Conservation (phyloP, 257 asterid species). For the Solanum chaucha region DNA sequence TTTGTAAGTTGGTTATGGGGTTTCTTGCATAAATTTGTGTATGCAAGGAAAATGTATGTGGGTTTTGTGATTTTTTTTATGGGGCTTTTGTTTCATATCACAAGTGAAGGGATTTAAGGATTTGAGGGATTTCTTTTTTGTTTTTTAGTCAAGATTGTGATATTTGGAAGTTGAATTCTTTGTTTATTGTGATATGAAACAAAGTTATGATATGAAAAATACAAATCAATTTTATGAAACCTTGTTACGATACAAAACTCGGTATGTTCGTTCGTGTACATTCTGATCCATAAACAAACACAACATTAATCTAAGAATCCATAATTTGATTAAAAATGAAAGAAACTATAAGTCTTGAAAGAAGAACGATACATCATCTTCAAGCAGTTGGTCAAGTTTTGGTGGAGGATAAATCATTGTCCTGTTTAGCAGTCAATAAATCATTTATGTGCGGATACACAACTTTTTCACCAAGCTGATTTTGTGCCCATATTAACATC, state of each 20-base stretch:
- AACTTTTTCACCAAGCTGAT: constrained; percentile 63
- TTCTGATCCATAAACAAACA: background rate
- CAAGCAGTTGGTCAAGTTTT: background rate
- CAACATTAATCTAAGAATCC: background rate
- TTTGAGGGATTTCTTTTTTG: too few species aligned
- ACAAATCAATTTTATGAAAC: background rate
- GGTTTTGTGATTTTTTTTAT: background rate
- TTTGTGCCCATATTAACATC: constrained; percentile 73
- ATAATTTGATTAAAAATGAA: background rate
- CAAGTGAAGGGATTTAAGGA: too few species aligned
- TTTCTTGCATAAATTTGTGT: background rate
- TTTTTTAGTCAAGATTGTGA: too few species aligned
- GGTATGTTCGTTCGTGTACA: background rate
- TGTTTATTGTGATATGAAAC: too few species aligned
- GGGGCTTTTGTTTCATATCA: too few species aligned
- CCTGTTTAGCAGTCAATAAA: constrained; percentile 56
- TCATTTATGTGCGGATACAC: constrained; percentile 65
- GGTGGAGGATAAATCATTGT: constrained; percentile 32
- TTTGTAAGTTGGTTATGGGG: background rate
- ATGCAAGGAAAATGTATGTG: background rate
- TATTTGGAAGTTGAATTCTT: too few species aligned
- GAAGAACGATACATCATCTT: background rate
- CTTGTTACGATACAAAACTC: background rate
- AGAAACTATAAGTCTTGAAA: background rate
- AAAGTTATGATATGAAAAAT: background rate